Percentiles rank a stretch among this genome's conserved stretches.
Conservation (phyloP, 2,329 filamentous ascomycete genomes). For the Apiospora sp. region DNA sequence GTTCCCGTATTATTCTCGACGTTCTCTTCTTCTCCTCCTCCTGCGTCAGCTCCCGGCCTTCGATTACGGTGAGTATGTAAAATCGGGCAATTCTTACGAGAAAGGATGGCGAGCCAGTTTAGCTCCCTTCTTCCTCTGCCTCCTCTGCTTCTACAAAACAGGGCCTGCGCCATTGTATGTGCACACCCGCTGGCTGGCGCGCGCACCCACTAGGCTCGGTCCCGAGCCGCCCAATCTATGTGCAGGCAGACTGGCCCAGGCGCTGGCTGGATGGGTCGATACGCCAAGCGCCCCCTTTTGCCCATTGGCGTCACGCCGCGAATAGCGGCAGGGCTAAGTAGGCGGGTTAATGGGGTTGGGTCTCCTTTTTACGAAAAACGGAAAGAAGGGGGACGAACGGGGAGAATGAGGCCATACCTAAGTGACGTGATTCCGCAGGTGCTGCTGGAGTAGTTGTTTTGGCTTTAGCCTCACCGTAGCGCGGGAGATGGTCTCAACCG, state of each 20-base stretch:
- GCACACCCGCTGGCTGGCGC: neutral
- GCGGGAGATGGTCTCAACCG: neutral
- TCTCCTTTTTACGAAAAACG: neutral
- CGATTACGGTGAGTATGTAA: neutral
- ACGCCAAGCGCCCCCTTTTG: neutral
- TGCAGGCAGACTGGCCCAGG: neutral
- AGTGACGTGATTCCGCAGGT: neutral
- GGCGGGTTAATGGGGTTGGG: neutral
- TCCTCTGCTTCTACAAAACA: neutral
- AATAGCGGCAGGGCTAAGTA: neutral
- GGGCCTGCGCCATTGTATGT: neutral
- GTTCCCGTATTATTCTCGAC: neutral
- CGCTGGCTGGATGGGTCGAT: neutral
- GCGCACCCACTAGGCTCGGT: neutral
- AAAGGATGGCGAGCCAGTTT: neutral
- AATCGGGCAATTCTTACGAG: neutral
- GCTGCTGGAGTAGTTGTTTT: neutral
- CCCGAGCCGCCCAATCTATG: neutral
- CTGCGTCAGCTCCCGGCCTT: neutral
- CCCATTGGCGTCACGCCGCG: neutral
- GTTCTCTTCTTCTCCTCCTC: neutral
- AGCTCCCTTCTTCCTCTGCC: neutral
- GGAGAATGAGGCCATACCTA: neutral
- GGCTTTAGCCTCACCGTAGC: constrained; percentile 13
- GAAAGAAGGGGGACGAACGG: neutral